Evolutionary conservation across 1,284 basidiomycete genomes (phyloP), one percentile per base, ranked within the genome.

Genomic region (Sporisorium scitamineum): DNA sequence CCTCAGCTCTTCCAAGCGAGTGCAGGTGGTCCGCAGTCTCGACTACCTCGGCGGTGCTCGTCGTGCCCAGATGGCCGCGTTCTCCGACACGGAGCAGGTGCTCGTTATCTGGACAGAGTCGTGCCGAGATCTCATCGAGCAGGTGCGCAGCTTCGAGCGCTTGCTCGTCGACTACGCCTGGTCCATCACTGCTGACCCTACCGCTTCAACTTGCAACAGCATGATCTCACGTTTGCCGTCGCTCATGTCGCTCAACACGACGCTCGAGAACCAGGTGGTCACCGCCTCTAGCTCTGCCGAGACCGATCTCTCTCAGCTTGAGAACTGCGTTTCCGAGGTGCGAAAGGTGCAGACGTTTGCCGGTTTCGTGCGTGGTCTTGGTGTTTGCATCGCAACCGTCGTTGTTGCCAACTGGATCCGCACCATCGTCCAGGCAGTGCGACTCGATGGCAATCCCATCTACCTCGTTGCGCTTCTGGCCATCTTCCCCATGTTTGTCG

Each of bases 21-120:
- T 79, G 16, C 77, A 79, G 45, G 66, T 70, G 29, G 52, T 77
- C 47, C 58, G 91, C 65, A 89, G 87, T 27, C 90, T 93, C 80
- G 82, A 85, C 53, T 87, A 90, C 70, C 87, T 93, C 7, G 89
- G 90, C 10, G 87, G 88, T 29, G 92, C 92, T 2, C 90, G 93
- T 81, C 93, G 92, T 86, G 92, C 93, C 74, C 92, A 94, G 81
- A 91, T 91, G 71, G 92, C 90, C n/a, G 92, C 92, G 18, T 94
- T 94, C 86, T 89, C 93, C 65, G 90, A 92, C 42, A 90, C 91
- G 80, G 92, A 93, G 79, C 89, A 90, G 31, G 90, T 92, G 18
- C 86, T 93, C 44, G 87, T 92, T 52, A 88, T 92, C 39, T 94
- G 92, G 92, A 89, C 91, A 5, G 92, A 93, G 62, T 65, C 62